A percentile compares a stretch with the other conserved stretches of the same genome.
Conservation (phyloP, 305 asterid genomes). For the Stenogyne calaminthoides region DNA sequence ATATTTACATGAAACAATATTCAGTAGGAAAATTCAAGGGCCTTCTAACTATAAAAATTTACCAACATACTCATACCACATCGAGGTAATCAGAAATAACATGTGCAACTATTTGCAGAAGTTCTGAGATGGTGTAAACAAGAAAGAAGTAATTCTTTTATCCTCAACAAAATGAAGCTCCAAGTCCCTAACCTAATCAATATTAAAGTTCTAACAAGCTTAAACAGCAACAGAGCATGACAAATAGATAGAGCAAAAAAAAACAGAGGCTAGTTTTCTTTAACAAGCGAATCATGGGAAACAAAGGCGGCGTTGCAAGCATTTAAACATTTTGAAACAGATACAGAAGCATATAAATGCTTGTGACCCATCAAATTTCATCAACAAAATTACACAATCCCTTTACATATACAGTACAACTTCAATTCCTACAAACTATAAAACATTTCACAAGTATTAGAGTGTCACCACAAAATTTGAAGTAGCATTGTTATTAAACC, state of each 20-base stretch:
- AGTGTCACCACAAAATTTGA: neutral
- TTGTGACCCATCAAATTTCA: neutral
- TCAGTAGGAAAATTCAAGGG: neutral
- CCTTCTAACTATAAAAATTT: neutral
- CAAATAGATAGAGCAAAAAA: neutral
- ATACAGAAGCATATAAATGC: neutral
- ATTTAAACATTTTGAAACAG: neutral
- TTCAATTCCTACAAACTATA: neutral
- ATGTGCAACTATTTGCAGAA: neutral
- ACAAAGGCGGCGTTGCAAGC: neutral
- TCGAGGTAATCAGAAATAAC: neutral
- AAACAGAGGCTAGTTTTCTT: neutral
- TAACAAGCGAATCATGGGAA: neutral
- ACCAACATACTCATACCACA: neutral
- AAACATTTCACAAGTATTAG: conserved; percentile 6
- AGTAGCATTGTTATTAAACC: neutral
- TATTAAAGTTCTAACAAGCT: neutral
- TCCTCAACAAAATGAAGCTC: neutral
- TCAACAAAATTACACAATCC: neutral
- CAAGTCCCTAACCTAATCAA: neutral
- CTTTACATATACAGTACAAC: neutral
- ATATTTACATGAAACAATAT: neutral
- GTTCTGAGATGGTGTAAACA: neutral
- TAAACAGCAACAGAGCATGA: neutral
- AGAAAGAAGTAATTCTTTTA: neutral